Evolutionary conservation across 192 early-diverging fungal genomes (phyloP), one percentile per base, ranked within the genome.

Genomic region (Anaeromyces robustus): DNA sequence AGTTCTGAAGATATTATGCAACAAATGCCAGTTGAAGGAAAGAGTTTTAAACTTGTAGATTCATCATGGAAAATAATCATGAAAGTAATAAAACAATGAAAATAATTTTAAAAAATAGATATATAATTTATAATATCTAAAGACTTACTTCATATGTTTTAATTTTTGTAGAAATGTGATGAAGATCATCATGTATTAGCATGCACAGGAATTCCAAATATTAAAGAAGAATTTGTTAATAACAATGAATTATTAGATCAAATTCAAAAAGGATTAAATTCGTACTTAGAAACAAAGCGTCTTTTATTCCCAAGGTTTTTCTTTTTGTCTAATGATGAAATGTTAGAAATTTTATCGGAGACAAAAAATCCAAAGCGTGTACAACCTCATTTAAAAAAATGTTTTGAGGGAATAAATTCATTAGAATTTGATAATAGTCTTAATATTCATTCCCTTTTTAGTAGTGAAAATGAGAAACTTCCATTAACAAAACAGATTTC

Each of bases 1-100:
- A 86, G 85, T 43, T 88, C 86, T 9, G 90, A 91, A 79, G 90
- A 91, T 79, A 91, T 91, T 82, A 91, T 91, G 90, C 89, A 91
- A 77, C 90, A 91, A 83, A 91, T 91, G 90, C 90, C 90, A 7
- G 89, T 89, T 79, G 90, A 91, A 84, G 90, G 90, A 12, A 85
- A 85, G 78, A 91, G 87, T 79, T 91, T 91, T 78, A 90, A 88
- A 82, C 80, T 84, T 77, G 90, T 91, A 12, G 90, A 91, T 79
- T 83, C 85, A 30, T 86, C 80, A 77, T 91, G 90, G 90, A 78
- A 86, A 59, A 90, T 88, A 80, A 86, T 91, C 78, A 91, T 91
- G 90, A 80, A 81, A 59, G 87, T 89, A 78, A 32, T 81, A 79
- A 0, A 11, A 29, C 28, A 68, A 26, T 22, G 0, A 28, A n/a